phyloP scores from a whole-genome alignment of 352 stramenopile genomes.

The Phytophthora sojae region DNA sequence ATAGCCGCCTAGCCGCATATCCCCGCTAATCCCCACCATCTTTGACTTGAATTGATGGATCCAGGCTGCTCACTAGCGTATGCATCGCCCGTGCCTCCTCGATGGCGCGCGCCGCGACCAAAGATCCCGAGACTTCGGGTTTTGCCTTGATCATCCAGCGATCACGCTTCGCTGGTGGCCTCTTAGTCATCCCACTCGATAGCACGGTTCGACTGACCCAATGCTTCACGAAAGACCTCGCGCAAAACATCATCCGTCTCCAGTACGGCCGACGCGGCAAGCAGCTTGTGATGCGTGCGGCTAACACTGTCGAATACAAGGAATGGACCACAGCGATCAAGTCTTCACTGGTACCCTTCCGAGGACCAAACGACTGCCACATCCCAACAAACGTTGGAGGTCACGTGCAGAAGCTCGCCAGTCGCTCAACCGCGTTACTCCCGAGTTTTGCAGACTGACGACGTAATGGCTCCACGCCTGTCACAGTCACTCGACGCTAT shows the following conservation, averaged over 20 bases:
- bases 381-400: background rate
- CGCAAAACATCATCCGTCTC: conserved; percentile 23
- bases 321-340: conserved; percentile 3
- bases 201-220: conserved; percentile 3
- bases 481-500: conserved; percentile 5
- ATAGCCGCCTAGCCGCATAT: background rate
- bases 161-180: conserved; percentile 10
- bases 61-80: conserved; percentile 17
- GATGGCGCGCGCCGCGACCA: background rate
- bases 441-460: background rate
- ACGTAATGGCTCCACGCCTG: background rate
- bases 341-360: background rate
- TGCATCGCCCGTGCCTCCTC: conserved; percentile 11
- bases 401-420: background rate
- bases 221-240: conserved; percentile 8
- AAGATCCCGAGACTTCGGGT: background rate
- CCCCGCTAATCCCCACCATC: background rate
- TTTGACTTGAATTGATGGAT: background rate
- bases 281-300: conserved; percentile 5
- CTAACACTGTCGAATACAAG: conserved; percentile 10
- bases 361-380: background rate
- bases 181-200: conserved; percentile 18
- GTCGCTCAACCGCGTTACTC: background rate
- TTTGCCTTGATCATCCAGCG: conserved; percentile 19
- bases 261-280: conserved; percentile 14